Conservation (phyloP, 2,329 filamentous ascomycete genomes). For the Sarocladiaceae sp. region DNA sequence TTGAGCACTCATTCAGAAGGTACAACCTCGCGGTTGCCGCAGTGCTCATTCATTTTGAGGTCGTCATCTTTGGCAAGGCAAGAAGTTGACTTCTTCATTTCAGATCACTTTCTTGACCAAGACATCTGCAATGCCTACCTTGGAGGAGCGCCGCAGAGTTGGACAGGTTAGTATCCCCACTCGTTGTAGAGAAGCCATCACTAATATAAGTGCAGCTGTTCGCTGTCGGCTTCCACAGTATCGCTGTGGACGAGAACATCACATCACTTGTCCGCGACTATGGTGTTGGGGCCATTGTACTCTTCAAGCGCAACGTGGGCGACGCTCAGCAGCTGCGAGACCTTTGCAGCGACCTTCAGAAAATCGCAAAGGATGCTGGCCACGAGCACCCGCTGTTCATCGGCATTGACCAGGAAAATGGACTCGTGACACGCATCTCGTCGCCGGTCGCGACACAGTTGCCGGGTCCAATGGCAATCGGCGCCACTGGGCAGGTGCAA, state of each 20-base stretch:
- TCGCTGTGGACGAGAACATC: constrained; percentile 17
- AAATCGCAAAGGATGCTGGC: constrained; percentile 18
- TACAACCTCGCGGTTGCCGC: too few species aligned
- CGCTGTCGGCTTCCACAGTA: constrained; percentile 21
- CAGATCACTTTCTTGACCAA: too few species aligned
- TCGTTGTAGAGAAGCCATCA: background rate
- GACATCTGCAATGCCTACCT: background rate
- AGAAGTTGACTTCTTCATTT: too few species aligned
- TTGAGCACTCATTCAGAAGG: too few species aligned
- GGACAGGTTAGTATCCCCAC: constrained; percentile 11
- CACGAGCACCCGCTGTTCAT: constrained; percentile 21
- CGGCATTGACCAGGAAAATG: constrained; percentile 23
- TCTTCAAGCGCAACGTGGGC: constrained; percentile 22
- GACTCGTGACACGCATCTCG: constrained; percentile 21
- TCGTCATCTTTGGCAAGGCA: too few species aligned
- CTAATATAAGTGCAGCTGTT: constrained; percentile 17
- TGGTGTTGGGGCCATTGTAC: constrained; percentile 20
- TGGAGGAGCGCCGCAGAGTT: background rate
- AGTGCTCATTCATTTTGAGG: too few species aligned
- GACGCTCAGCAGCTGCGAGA: constrained; percentile 17
- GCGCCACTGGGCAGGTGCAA: constrained; percentile 16
- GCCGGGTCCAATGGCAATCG: constrained; percentile 21
- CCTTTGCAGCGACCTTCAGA: constrained; percentile 19
- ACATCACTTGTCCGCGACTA: constrained; percentile 20
- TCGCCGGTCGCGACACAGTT: constrained; percentile 20